Conservation (phyloP, 169 alveolate genomes). For the Plasmodium berghei region DNA sequence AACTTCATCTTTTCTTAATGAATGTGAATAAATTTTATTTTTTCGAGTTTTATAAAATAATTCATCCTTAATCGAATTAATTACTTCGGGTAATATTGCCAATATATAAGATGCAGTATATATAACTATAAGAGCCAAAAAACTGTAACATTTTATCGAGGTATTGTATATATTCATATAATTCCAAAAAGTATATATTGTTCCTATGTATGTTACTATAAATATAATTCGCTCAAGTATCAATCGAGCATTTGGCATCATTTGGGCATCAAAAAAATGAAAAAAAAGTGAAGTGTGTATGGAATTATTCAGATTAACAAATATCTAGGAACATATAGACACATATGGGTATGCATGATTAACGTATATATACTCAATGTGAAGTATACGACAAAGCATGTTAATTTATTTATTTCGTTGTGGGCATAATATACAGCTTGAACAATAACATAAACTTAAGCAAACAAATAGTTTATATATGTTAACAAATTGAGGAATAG, state of each 20-base stretch:
- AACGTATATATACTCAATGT: too few species aligned
- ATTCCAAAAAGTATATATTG: slow-evolving; percentile 26
- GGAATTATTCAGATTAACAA: neutral
- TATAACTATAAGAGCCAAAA: slow-evolving; percentile 16
- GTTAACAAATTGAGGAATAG: too few species aligned
- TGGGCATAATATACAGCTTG: too few species aligned
- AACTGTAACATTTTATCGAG: slow-evolving; percentile 26
- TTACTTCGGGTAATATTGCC: slow-evolving; percentile 33
- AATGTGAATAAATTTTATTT: slow-evolving; percentile 15
- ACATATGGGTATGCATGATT: neutral
- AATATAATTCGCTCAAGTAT: slow-evolving; percentile 27
- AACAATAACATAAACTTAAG: too few species aligned
- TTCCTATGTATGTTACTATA: slow-evolving; percentile 7
- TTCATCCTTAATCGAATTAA: slow-evolving; percentile 35
- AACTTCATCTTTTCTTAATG: slow-evolving; percentile 17
- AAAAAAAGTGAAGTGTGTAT: neutral
- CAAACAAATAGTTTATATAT: too few species aligned
- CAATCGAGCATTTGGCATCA: slow-evolving; percentile 12
- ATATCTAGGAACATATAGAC: slow-evolving; percentile 1
- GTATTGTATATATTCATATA: slow-evolving; percentile 37
- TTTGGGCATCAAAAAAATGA: neutral
- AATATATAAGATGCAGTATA: slow-evolving; percentile 23
- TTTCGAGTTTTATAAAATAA: slow-evolving; percentile 49
- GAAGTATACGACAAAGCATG: too few species aligned
- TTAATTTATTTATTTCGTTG: too few species aligned